phyloP scores from a whole-genome alignment of 768 basidiomycete genomes.

The Boletus fagicola region DNA sequence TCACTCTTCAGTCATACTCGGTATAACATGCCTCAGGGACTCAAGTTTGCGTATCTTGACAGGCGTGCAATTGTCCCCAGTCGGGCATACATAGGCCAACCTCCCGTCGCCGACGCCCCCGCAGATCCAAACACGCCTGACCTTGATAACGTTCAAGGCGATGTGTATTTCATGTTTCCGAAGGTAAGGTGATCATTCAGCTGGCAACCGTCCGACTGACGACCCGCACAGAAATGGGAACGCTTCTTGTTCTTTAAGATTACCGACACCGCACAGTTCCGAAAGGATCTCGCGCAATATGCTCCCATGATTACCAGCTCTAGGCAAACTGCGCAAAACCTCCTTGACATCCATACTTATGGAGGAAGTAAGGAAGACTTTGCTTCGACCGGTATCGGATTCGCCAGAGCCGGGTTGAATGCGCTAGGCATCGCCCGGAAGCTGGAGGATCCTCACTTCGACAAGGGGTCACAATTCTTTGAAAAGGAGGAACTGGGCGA shows the following conservation, averaged over 20 bases:
- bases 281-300: not conserved
- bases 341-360: not conserved
- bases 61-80: not conserved
- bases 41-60: not conserved
- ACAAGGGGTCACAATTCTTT: not conserved
- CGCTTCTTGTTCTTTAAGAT: not conserved
- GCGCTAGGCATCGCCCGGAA: not conserved
- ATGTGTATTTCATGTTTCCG: not conserved
- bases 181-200: not conserved
- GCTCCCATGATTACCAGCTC: not conserved
- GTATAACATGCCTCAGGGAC: too few species aligned
- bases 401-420: not conserved
- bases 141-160: not conserved
- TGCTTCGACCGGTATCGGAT: not conserved
- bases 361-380: not conserved
- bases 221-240: not conserved
- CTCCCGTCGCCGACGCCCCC: not conserved
- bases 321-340: not conserved
- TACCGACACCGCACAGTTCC: not conserved
- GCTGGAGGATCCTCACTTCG: not conserved
- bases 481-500: not conserved
- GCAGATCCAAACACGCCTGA: not conserved
- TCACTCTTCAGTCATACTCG: too few species aligned
- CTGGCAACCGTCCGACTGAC: not conserved
- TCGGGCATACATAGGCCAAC: not conserved